Base-by-base conservation (phyloP, 192 early-diverging fungal species). In the Coemansia sp. region DNA sequence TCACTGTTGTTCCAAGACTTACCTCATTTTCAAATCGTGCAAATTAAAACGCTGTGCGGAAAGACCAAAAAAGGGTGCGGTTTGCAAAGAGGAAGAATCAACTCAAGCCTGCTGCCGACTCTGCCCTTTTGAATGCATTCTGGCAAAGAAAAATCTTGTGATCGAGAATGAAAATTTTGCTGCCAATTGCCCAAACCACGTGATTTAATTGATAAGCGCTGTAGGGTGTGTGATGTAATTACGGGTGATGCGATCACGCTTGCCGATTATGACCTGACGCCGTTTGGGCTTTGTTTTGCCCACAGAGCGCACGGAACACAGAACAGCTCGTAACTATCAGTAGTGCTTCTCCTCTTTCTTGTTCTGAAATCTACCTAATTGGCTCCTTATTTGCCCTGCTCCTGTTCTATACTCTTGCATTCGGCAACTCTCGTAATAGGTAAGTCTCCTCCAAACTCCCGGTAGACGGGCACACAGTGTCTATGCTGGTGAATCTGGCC, bases 11-110 rank as follows among this genome's bases (percentile, higher is more conserved):
- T n/a, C 50, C 10, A 20, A 52, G 28, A 68, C 66, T 48, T 74
- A 74, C 71, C 57, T 68, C 54, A 65, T 56, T 47, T 65, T 68
- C 66, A 62, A 31, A 42, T 15, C 21, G 59, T 53, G 28, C 36
- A 34, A 60, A 37, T 52, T 66, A 31, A 62, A 62, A 53, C 50
- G 46, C 26, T 15, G 54, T 62, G 34, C 49, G 54, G 56, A 59
- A 62, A 64, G 64, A 37, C 31, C 50, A 52, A 12, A 52, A 12
- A 15, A 9, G 40, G 40, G 40, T 42, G 40, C 40, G 15, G 40
- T 42, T 54, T 55, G 23, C 10, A 60, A 60, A 60, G 59, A 60
- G 59, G 46, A 60, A 22, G 59, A 60, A 60, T 37, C 8, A 8
- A 19, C 1, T 28, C 17, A 36, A n/a, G 5, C 54, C 23, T 65